These are phyloP conservation scores for Eucalyptus sp. DNA, from an alignment of 345 rosid species.

Conservation along the genomic window DNA sequence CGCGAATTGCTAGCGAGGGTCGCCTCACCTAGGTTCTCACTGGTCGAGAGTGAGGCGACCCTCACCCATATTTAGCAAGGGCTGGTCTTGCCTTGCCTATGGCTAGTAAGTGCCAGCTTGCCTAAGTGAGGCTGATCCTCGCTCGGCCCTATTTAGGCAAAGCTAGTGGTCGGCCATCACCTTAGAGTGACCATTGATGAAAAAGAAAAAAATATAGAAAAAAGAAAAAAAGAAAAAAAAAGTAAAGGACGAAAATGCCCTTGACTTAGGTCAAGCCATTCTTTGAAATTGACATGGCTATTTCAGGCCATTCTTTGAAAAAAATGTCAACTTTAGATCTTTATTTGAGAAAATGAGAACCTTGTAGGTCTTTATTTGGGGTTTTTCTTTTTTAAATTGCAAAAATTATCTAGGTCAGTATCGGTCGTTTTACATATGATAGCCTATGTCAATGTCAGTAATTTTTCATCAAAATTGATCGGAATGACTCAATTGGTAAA, in stretches of 20 bases:
- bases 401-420: too few species aligned
- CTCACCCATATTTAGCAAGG: too few species aligned
- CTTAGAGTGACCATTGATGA: rapidly evolving
- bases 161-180: rapidly evolving
- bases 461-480: too few species aligned
- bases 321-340: rapidly evolving
- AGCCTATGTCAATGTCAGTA: rapidly evolving
- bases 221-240: rapidly evolving
- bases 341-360: too few species aligned
- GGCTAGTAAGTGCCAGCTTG: rapidly evolving
- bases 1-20: rapidly evolving
- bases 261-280: too few species aligned
- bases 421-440: rapidly evolving
- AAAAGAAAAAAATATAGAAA: too few species aligned
- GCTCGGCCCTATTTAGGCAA: rapidly evolving
- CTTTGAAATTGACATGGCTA: too few species aligned
- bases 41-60: rapidly evolving
- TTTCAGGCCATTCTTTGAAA: rapidly evolving
- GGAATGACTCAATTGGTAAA: rapidly evolving
- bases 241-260: too few species aligned
- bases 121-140: too few species aligned
- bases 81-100: too few species aligned
- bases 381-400: too few species aligned
- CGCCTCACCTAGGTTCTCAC: rapidly evolving
- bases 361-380: too few species aligned